Percentiles rank a stretch among this genome's conserved stretches.
Evolutionary conservation across 495 filamentous ascomycete species (phyloP).

Genomic region (Annulohypoxylon moriforme): DNA sequence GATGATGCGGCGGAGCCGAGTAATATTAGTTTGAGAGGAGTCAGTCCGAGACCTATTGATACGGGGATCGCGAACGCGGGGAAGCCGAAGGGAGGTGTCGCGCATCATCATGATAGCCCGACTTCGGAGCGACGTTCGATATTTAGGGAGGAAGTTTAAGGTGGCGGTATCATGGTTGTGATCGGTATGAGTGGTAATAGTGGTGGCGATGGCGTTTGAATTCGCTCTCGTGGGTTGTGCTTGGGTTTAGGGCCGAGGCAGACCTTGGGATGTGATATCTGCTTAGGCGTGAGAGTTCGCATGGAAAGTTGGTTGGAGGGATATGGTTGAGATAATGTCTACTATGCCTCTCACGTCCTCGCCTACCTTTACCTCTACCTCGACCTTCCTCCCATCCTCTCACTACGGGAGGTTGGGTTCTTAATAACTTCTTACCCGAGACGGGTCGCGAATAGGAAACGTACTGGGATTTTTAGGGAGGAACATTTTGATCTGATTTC

Average conservation of each 20-base stretch:
- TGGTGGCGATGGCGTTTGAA: neutral
- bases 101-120: conserved; percentile 52
- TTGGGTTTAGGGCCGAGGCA: neutral
- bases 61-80: conserved; percentile 41
- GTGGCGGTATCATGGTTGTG: neutral
- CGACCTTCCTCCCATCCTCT: neutral
- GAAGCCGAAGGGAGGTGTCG: conserved; percentile 40
- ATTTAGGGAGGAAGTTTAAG: conserved; percentile 63
- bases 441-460: neutral
- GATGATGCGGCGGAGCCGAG: conserved; percentile 66
- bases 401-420: neutral
- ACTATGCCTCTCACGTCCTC: neutral
- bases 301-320: neutral
- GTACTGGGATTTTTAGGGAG: neutral
- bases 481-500: neutral
- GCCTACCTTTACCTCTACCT: neutral
- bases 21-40: conserved; percentile 64
- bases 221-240: neutral
- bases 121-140: conserved; percentile 60
- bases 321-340: neutral
- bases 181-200: neutral
- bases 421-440: conserved; percentile 6
- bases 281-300: neutral
- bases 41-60: conserved; percentile 67
- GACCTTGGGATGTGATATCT: neutral